Base-by-base conservation (phyloP, 306 rosid species). In the Medicago arabica region DNA sequence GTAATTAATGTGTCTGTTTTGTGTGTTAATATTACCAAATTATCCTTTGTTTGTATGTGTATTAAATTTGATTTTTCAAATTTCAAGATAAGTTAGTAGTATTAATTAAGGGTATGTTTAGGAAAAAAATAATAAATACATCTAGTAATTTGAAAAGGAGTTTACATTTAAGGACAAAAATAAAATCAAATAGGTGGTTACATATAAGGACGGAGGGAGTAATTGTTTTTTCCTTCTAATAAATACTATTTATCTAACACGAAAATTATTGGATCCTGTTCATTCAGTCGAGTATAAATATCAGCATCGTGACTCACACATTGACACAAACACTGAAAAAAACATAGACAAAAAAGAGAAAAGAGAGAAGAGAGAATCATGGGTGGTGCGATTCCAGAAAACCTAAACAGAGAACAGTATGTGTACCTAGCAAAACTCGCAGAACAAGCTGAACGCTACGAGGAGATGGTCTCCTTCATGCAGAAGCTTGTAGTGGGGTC, bases 401-500 rank as follows among this genome's bases (percentile, higher is more conserved):
- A 87, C 85, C 90, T 88, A 60, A 80, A 11, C 78, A 84, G 93
- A 39, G 91, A 88, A 2, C 90, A 91, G 59, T 85, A 87, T 72
- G 90, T 91, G 16, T 91, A 88, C 84, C 83, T 88, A 0, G 91
- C 93, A 1, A 91, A 88, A 80, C 87, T 91, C 0, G 86, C 96
- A 5, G 93, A 90, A 79, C 96, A 90, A 64, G 96, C 96, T 4
- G 93, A 90, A 72, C 72, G 96, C 4, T 91, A 91, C 46, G 96
- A 91, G 40, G 96, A 91, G 83, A 91, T 91, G 93, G 96, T 87
- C 2, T 87, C 87, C 44, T 91, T 91, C 85, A 88, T 91, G 96
- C 88, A 91, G 83, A 91, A 91, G 87, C 89, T 91, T 6, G 96
- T 91, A 1, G 77, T 82, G 0, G 75, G 77, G 6, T 78, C 83